Evolutionary conservation across 2,329 filamentous ascomycete species (phyloP), one percentile per base, ranked within the genome.

Genomic region (Plenodomus lindquistii): DNA sequence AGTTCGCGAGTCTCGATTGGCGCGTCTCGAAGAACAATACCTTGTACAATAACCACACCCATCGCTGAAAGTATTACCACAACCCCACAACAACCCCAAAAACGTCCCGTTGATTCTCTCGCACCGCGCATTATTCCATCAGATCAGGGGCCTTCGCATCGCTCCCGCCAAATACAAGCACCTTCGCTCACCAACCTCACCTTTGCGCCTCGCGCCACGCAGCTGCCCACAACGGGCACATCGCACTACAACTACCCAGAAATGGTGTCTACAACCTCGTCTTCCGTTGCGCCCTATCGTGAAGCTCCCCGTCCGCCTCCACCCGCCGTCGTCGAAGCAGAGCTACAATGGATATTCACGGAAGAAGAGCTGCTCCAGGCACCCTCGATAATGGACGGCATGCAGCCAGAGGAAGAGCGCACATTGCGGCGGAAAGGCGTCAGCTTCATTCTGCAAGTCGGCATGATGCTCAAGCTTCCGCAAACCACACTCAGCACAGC

Each of bases 371-470:
- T 96, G 20, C 76, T 84, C 44, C 89, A 87, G 66, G 88, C 91
- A 6, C 94, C 94, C 0, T 94, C 90, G 43, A 86, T 95, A 50
- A 74, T 91, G 13, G 89, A 96, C 59, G 93, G 93, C 18, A 83
- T 97, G 69, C 72, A 84, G 8, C 80, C 85, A 3, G 83, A 85
- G 22, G 86, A 94, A 67, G 94, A 97, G 75, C 82, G 90, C 54
- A 81, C 88, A 57, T 81, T 89, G 49, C 85, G 94, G 46, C 87
- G 89, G 52, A 97, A 97, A 72, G 93, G 94, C 39, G 87, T 97
- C 67, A 96, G 96, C 72, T 99, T 99, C 75, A 96, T 99, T 64
- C 87, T 91, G 55, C 92, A 97, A 72, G 91, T 93, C 37, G 94
- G 93, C 56, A 90, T 96, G 59, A 85, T 96, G 77, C 82, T 97